Evolutionary conservation across 495 filamentous ascomycete genomes (phyloP), one percentile per base, ranked within the genome.

Genomic region (Trichocladium antarcticum): DNA sequence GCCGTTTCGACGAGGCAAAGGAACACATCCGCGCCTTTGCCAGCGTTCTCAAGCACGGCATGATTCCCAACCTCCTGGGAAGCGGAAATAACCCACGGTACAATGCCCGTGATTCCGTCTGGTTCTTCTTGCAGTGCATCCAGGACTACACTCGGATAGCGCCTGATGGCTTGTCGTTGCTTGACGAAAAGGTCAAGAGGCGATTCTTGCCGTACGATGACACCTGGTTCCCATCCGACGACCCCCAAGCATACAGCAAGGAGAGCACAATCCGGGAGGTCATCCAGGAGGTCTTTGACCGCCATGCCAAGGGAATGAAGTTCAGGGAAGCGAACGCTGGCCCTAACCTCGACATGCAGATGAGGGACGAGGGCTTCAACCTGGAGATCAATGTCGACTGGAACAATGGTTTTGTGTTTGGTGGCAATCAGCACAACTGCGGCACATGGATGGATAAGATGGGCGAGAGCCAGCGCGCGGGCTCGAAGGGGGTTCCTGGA

Each of bases 391-490:
- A 83, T 22, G 85, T 94, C 11, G 89, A 97, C 60, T 97, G 92
- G 93, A 74, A 78, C 10, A 95, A 84, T 1, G 93, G 93, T 15
- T 75, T 99, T 45, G 82, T 99, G 50, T 94, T 89, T 56, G 93
- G 93, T 32, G 93, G 93, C 31, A 96, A 83, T 55, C 87, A 96
- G 61, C 71, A 68, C 62, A 99, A 99, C 61, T 99, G 93, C 57
- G 93, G 93, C 45, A 99, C 93, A 5, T 99, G 93, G 93, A 94
- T 95, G 84, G 93, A 99, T 69, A 99, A 99, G 75, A 99, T 97
- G 92, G 93, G 93, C n/a, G 93, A 99, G 66, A 94, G 87, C 48
- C 77, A 84, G 47, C 85, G 81, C 48, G 93, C 93, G 19, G 82
- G 84, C 32, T 93, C 80, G 58, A 97, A 95, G 71, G 93, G 93